Evolutionary conservation across 768 basidiomycete genomes (phyloP).

Genomic region (Antrodiella citrinella): DNA sequence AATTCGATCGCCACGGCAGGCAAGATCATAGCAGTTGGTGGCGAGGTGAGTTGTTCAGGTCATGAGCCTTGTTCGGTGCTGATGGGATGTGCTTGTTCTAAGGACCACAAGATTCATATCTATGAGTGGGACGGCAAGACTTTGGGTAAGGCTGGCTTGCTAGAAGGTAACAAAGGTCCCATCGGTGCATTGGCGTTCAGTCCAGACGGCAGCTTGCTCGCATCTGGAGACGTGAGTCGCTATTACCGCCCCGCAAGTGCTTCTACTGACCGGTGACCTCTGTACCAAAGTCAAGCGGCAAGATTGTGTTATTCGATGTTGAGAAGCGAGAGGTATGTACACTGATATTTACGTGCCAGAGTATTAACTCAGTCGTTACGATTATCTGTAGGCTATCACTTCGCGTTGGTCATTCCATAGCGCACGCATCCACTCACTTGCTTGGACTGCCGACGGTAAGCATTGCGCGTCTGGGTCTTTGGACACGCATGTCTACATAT

Average conservation of each 20-base stretch:
- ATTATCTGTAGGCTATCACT: constrained; percentile 50
- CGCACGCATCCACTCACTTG: constrained; percentile 69
- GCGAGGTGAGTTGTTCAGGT: constrained; percentile 41
- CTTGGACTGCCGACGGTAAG: constrained; percentile 65
- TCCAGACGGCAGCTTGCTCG: constrained; percentile 64
- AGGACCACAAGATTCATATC: constrained; percentile 73
- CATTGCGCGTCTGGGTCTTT: constrained; percentile 84
- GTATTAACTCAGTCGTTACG: too few species aligned
- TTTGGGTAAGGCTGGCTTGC: constrained; percentile 44
- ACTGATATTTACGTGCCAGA: too few species aligned
- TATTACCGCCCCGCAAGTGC: too few species aligned
- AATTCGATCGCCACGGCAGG: constrained; percentile 49
- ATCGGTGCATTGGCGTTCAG: constrained; percentile 76
- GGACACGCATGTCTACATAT: constrained; percentile 91
- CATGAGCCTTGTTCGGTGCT: neutral
- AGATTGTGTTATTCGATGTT: constrained; percentile 72
- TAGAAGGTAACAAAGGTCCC: constrained; percentile 63
- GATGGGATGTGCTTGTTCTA: constrained; percentile 5
- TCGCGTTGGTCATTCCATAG: constrained; percentile 84
- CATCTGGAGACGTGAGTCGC: constrained; percentile 75
- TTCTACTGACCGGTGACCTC: neutral
- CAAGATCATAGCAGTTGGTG: constrained; percentile 58
- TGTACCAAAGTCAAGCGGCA: constrained; percentile 59
- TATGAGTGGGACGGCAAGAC: constrained; percentile 63
- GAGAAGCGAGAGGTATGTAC: constrained; percentile 48